These are phyloP conservation scores for Camelina laxa DNA, from an alignment of 345 rosid genomes.

Conservation along the genomic window DNA sequence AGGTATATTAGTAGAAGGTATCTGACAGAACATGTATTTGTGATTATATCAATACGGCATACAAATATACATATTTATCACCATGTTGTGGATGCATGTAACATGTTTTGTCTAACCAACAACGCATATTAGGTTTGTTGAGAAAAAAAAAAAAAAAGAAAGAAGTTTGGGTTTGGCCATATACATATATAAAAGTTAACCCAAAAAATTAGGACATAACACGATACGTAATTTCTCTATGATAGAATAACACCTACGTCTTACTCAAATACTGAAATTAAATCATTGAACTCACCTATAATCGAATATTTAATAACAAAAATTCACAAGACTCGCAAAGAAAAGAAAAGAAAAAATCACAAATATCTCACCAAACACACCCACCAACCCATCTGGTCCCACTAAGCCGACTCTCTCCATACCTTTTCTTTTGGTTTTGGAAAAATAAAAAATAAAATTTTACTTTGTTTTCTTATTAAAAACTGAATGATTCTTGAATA, in stretches of 20 bases:
- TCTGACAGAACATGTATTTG: too few relatives aligned
- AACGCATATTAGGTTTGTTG: background rate
- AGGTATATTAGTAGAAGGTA: too few relatives aligned
- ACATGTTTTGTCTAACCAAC: background rate
- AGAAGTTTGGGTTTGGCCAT: slow-evolving; percentile 1
- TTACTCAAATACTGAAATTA: too few relatives aligned
- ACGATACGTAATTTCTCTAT: background rate
- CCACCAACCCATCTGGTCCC: slow-evolving; percentile 35
- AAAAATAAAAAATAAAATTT: background rate
- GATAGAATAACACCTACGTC: background rate
- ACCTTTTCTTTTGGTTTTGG: background rate
- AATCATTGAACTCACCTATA: too few relatives aligned
- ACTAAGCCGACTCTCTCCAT: slow-evolving; percentile 31
- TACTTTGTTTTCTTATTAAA: background rate
- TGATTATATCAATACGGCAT: too few relatives aligned
- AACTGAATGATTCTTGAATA: background rate
- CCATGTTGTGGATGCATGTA: too few relatives aligned
- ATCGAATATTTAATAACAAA: too few relatives aligned
- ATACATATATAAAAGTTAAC: background rate
- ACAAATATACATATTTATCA: too few relatives aligned
- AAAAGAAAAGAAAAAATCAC: background rate
- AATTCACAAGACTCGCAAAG: too few relatives aligned
- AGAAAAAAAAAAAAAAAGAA: background rate
- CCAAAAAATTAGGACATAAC: background rate
- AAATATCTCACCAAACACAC: slow-evolving; percentile 41